Conservation (phyloP, 139 green algal species). For the Chlorella sp. region DNA sequence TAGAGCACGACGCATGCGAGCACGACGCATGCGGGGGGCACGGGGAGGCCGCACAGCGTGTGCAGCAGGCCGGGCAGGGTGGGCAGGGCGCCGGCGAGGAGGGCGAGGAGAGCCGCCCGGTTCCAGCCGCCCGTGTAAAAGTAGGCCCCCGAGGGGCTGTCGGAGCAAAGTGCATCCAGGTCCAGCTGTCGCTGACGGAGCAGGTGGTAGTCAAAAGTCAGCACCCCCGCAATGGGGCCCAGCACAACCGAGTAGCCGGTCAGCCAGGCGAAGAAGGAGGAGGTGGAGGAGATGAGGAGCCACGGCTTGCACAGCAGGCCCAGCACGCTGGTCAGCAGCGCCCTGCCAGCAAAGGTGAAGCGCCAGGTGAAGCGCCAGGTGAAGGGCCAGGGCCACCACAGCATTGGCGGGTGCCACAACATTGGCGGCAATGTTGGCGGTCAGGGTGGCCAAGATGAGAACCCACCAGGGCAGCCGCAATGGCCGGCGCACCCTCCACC, state of each 20-base stretch:
- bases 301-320: conserved; percentile 3
- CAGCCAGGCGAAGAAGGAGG: conserved; percentile 2
- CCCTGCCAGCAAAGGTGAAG: neutral
- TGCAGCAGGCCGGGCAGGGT: conserved; percentile 19
- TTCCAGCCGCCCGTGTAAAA: neutral
- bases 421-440: conserved; percentile 91
- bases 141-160: neutral
- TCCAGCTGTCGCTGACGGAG: conserved; percentile 9
- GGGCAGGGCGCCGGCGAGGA: neutral
- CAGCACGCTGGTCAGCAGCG: conserved; percentile 14
- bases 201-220: neutral
- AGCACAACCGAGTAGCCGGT: neutral
- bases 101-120: neutral
- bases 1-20: neutral
- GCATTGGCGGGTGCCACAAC: conserved; percentile 69
- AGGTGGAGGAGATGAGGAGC: conserved; percentile 11
- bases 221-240: neutral
- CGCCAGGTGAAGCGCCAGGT: too few species aligned
- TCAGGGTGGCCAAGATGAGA: conserved; percentile 81
- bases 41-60: neutral
- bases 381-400: conserved; percentile 7
- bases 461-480: conserved; percentile 65
- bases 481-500: conserved; percentile 56
- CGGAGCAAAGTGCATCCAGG: neutral
- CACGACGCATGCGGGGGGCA: neutral